phyloP scores from a whole-genome alignment of 1,284 basidiomycete species.

The Heliocybe sulcata region DNA sequence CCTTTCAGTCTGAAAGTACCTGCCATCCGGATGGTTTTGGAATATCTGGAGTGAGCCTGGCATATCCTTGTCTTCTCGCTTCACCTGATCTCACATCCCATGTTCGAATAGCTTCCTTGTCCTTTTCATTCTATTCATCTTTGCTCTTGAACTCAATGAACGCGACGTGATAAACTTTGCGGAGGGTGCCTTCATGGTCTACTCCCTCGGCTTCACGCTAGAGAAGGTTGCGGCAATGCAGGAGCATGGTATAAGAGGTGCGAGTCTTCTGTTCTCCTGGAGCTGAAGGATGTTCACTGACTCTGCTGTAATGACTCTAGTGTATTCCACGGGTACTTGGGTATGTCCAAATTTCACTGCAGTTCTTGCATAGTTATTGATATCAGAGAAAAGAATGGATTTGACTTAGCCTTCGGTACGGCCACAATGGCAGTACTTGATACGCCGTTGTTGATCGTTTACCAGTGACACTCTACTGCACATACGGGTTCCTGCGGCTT shows the following conservation, averaged over 20 bases:
- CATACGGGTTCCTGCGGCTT: conserved; percentile 66
- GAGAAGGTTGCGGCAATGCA: conserved; percentile 93
- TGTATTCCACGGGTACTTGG: conserved; percentile 81
- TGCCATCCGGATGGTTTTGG: conserved; percentile 81
- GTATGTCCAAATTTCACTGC: conserved; percentile 27
- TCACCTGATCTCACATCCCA: neutral
- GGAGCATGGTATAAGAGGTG: conserved; percentile 87
- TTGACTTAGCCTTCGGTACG: conserved; percentile 81
- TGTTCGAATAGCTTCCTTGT: conserved; percentile 75
- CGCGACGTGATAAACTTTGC: conserved; percentile 50
- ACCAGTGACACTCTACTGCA: conserved; percentile 68
- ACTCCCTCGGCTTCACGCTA: conserved; percentile 81
- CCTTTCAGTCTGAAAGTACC: conserved; percentile 80
- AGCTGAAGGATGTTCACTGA: neutral
- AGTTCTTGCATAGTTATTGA: neutral
- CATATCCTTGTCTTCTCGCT: conserved; percentile 2
- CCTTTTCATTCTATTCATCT: conserved; percentile 77
- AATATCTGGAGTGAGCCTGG: conserved; percentile 69
- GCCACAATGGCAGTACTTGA: neutral
- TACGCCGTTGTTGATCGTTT: neutral
- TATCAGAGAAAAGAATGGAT: conserved; percentile 68
- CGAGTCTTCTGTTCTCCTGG: conserved; percentile 6
- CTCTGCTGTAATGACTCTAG: conserved; percentile 26
- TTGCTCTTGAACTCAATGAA: conserved; percentile 74
- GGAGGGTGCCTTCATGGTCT: conserved; percentile 77